phyloP scores from a whole-genome alignment of 192 early-diverging fungal genomes.

The Powellomyces hirtus region DNA sequence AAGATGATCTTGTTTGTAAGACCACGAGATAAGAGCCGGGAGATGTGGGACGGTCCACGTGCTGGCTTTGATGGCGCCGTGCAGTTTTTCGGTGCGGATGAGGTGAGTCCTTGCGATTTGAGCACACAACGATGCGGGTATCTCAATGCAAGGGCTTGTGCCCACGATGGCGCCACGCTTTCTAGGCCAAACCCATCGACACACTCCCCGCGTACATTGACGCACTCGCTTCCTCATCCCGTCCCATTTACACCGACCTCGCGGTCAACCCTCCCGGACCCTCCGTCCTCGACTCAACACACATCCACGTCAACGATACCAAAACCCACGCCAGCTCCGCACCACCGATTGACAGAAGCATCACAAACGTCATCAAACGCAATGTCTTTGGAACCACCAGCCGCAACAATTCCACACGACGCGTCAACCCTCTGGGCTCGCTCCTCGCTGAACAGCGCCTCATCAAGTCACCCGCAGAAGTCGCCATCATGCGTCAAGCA shows the following conservation, averaged over 20 bases:
- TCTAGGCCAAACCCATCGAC: conserved; percentile 35
- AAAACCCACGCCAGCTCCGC: background rate
- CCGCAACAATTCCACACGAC: background rate
- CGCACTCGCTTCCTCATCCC: conserved; percentile 3
- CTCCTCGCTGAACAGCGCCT: conserved; percentile 71
- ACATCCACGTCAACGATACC: background rate
- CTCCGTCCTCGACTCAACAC: conserved; percentile 9
- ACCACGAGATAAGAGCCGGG: conserved; percentile 68
- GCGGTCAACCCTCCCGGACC: background rate
- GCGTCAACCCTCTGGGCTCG: conserved; percentile 51
- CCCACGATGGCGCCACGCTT: no score
- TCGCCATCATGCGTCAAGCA: conserved; percentile 72
- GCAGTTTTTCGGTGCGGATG: conserved; percentile 79
- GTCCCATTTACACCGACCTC: conserved; percentile 37
- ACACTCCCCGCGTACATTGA: conserved; percentile 24
- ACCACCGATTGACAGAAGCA: background rate
- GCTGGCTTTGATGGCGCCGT: conserved; percentile 77
- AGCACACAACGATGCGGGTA: background rate
- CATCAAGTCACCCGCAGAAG: conserved; percentile 76
- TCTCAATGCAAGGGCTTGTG: background rate
- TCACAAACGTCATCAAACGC: background rate
- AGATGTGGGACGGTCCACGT: conserved; percentile 92
- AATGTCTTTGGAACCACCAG: background rate
- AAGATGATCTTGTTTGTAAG: conserved; percentile 85
- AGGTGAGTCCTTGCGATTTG: conserved; percentile 40